Conservation (phyloP, 495 filamentous ascomycete genomes). For the Stereocaulon alpinum region DNA sequence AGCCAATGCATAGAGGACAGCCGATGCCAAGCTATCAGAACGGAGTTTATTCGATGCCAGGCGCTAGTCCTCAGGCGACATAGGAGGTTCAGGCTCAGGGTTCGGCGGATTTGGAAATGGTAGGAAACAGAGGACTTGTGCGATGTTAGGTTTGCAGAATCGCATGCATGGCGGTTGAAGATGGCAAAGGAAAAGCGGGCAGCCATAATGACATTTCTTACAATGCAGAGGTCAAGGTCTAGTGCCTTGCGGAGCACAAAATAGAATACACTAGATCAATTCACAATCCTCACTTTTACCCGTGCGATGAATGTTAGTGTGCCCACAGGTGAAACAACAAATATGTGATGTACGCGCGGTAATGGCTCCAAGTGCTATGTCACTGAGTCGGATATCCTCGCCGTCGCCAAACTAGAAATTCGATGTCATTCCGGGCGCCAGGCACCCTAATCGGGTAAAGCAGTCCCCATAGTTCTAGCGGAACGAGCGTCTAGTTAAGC, state of each 20-base stretch:
- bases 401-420: no score
- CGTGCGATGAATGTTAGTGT: no score
- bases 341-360: no score
- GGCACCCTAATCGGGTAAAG: no score
- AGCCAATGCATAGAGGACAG: conserved; percentile 20
- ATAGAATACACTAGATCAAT: neutral
- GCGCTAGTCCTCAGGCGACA: conserved; percentile 12
- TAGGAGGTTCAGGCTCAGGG: neutral
- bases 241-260: neutral
- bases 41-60: conserved; percentile 20
- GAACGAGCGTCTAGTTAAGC: no score
- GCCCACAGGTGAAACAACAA: no score
- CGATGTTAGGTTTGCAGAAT: neutral
- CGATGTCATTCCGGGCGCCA: no score
- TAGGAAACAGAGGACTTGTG: neutral
- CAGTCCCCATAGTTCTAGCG: no score
- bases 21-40: conserved; percentile 23
- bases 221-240: neutral
- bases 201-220: conserved; percentile 4
- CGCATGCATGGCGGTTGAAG: conserved; percentile 9
- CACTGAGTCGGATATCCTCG: no score
- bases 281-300: neutral
- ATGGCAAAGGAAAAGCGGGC: neutral
- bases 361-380: no score
- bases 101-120: neutral